Base-by-base conservation (phyloP, 2,329 filamentous ascomycete genomes). In the Westerdykella sp. region DNA sequence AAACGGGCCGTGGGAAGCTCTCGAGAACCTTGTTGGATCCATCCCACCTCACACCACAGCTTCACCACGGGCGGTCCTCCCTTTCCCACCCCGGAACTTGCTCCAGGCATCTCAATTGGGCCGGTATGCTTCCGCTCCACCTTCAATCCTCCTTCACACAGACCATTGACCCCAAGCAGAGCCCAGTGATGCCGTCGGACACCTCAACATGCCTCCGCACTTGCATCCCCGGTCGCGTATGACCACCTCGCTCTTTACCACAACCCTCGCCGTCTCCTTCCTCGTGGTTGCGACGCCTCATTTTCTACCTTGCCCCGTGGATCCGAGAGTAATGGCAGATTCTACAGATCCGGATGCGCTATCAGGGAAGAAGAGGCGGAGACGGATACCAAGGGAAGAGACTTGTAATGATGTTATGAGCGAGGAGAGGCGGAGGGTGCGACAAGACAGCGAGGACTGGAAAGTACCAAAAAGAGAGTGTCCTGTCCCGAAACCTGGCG, bases 211-310 rank as follows among this genome's bases (percentile, higher is more conserved):
- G 86, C 83, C 87, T 59, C 86, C 81, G 34, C 74, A 91, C 70
- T 82, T 98, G 34, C 93, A 98, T 68, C 93, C 93, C 28, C 84
- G 90, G 68, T 97, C 91, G 55, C 84, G 87, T 59, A 87, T 88
- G 73, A 98, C 93, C 57, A 90, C 86, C 44, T 93, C 89, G 37
- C 83, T 98, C 47, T 98, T 98, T 73, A 89, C 88, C 40, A 87
- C 85, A n/a, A 97, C 91, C 1, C 79, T 97, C 42, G 77, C 87
- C 49, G 83, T 89, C 25, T 93, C 86, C 55, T 95, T 98, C 68
- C 78, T 95, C 50, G 90, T 98, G 49, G 93, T 98, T 41, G 87
- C 81, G 23, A 75, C 95, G 36, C 93, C 93, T 16, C 93, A 98
- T 66, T 64, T 94, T 23, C 79, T 98, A 14, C 93, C 93, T 1